Percentiles rank a stretch among this genome's conserved stretches.
phyloP scores from a whole-genome alignment of 2,329 filamentous ascomycete species.

The Botryotinia convoluta region DNA sequence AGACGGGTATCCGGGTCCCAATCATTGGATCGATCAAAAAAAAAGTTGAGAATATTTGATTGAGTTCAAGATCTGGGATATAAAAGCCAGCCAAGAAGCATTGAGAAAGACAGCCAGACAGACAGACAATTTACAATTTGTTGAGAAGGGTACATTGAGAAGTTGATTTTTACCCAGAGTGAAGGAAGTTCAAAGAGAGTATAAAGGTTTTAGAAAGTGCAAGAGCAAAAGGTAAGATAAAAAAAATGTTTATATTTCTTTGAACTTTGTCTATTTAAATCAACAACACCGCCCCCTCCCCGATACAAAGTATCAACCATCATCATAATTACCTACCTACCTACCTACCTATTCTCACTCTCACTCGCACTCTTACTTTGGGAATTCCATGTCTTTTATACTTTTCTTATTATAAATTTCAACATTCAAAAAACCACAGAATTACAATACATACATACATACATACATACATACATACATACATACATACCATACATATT shows the following conservation, averaged over 20 bases:
- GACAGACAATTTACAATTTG: background rate
- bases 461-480: background rate
- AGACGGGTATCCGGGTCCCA: slow-evolving; percentile 8
- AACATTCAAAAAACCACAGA: background rate
- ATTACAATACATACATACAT: background rate
- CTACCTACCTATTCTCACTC: no score
- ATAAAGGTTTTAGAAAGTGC: background rate
- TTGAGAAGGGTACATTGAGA: background rate
- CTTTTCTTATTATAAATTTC: background rate
- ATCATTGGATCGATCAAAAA: background rate
- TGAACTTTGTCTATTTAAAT: background rate
- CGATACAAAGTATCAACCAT: background rate
- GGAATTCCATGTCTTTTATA: background rate
- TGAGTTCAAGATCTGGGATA: background rate
- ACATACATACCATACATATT: background rate
- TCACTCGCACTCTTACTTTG: background rate
- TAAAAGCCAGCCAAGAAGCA: slow-evolving; percentile 3
- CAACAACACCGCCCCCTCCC: background rate
- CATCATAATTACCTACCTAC: background rate
- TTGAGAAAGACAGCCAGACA: background rate
- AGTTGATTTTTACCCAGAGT: background rate
- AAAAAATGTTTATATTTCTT: slow-evolving; percentile 6
- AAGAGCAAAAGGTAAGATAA: slow-evolving; percentile 4
- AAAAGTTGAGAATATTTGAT: background rate
- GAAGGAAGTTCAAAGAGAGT: background rate